Percentiles rank a stretch among this genome's conserved stretches.
phyloP scores from a whole-genome alignment of 371 early-diverging fungal species.

The Rhizopus sp. region DNA sequence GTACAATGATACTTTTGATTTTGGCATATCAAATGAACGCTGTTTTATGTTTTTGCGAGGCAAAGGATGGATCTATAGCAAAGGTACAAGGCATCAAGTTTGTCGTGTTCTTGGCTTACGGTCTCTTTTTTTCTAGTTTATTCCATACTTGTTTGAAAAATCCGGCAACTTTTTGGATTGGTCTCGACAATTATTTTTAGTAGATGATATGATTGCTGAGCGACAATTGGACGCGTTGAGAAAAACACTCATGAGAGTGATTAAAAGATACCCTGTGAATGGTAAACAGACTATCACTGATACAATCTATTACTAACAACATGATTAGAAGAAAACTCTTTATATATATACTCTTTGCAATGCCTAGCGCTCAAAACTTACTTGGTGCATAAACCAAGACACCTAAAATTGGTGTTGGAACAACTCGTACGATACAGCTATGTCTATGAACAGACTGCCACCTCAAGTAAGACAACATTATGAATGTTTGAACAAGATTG shows the following conservation, averaged over 20 bases:
- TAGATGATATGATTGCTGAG: constrained; percentile 28
- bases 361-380: constrained; percentile 18
- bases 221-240: constrained; percentile 40
- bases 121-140: constrained; percentile 20
- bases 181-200: constrained; percentile 26
- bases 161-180: constrained; percentile 46
- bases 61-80: constrained; percentile 30
- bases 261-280: constrained; percentile 19
- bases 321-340: constrained; percentile 8
- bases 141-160: constrained; percentile 36
- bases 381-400: constrained; percentile 4
- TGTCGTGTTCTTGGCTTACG: not conserved
- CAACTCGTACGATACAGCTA: constrained; percentile 36
- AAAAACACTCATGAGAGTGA: constrained; percentile 22
- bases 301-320: too few relatives aligned
- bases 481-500: too few relatives aligned
- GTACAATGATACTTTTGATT: constrained; percentile 37
- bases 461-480: constrained; percentile 17
- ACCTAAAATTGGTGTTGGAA: constrained; percentile 26
- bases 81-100: constrained; percentile 23
- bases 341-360: constrained; percentile 26
- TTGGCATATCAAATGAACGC: constrained; percentile 45
- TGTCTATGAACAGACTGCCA: constrained; percentile 33
- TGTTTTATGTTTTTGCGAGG: constrained; percentile 39
- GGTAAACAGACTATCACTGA: constrained; percentile 16